Conservation (phyloP, 768 basidiomycete species). For the Nevesoporus exiguus region DNA sequence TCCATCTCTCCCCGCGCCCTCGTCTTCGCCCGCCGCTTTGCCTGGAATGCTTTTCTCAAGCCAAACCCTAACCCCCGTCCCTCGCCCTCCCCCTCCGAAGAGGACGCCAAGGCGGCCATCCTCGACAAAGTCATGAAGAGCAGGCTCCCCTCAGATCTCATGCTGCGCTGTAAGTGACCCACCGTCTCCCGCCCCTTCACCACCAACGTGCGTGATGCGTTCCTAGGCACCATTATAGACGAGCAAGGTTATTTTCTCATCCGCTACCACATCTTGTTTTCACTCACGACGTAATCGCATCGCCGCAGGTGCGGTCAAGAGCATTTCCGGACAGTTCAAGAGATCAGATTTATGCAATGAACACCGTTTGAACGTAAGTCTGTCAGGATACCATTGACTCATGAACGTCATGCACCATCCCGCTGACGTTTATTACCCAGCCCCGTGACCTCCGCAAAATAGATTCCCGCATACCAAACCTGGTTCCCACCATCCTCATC, state of each 20-base stretch:
- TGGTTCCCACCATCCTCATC: constrained; percentile 90
- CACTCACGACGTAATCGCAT: constrained; percentile 28
- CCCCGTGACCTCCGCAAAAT: constrained; percentile 96
- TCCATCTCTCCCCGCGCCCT: constrained; percentile 7
- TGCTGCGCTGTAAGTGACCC: constrained; percentile 76
- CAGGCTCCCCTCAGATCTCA: constrained; percentile 83
- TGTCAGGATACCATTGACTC: constrained; percentile 12
- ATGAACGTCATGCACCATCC: constrained; percentile 17
- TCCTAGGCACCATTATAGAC: constrained; percentile 81
- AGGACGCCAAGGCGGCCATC: constrained; percentile 72
- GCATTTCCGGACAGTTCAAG: constrained; percentile 85
- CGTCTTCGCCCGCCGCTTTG: constrained; percentile 12
- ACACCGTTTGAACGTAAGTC: constrained; percentile 83
- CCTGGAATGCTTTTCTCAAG: constrained; percentile 29
- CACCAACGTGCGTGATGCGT: constrained; percentile 18
- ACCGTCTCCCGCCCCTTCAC: constrained; percentile 5
- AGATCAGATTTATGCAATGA: constrained; percentile 85
- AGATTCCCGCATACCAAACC: constrained; percentile 89
- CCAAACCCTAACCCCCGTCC: background rate
- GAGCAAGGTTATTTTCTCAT: constrained; percentile 55
- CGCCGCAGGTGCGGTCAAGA: constrained; percentile 73
- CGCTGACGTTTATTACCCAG: constrained; percentile 40
- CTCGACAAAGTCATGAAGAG: constrained; percentile 85
- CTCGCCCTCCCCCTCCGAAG: constrained; percentile 42
- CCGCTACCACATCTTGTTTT: constrained; percentile 2